Percentiles rank a stretch among this genome's conserved stretches.
phyloP scores from a whole-genome alignment of 345 rosid species.

The Eucalyptus marginata region DNA sequence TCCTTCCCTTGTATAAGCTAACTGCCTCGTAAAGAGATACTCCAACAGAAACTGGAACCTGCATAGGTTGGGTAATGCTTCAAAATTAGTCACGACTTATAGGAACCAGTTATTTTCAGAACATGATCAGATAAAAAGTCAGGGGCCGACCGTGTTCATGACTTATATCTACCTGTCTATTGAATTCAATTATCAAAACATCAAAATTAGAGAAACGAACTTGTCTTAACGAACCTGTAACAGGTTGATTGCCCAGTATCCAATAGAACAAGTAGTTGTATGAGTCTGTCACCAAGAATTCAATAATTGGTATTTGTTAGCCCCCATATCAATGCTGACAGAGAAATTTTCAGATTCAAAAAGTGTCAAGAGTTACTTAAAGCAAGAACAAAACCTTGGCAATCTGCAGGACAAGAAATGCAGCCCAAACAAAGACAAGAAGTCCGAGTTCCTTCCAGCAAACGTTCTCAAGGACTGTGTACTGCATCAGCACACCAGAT shows the following conservation, averaged over 20 bases:
- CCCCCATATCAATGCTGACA: background rate
- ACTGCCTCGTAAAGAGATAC: constrained; percentile 57
- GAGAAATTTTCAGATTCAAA: background rate
- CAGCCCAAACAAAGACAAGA: constrained; percentile 68
- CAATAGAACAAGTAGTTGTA: constrained; percentile 39
- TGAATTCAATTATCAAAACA: background rate
- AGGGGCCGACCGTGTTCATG: background rate
- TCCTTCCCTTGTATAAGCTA: constrained; percentile 50
- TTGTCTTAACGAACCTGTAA: constrained; percentile 31
- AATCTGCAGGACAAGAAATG: constrained; percentile 59
- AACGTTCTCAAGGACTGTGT: constrained; percentile 47
- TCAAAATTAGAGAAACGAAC: background rate
- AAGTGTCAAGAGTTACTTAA: background rate
- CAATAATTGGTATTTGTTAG: background rate
- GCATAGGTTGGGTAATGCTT: background rate
- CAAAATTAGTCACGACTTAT: background rate
- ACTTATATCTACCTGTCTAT: background rate
- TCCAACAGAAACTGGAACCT: constrained; percentile 66
- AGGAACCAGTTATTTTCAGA: background rate
- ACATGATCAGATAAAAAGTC: background rate
- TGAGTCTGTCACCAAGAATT: constrained; percentile 25
- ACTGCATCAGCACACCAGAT: constrained; percentile 18
- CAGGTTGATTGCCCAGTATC: constrained; percentile 56
- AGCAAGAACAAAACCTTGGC: constrained; percentile 30
- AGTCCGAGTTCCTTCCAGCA: constrained; percentile 79